A percentile compares a stretch with the other conserved stretches of the same genome.
phyloP scores from a whole-genome alignment of 208 protist genomes.

The Vickermania ingenoplastis region DNA sequence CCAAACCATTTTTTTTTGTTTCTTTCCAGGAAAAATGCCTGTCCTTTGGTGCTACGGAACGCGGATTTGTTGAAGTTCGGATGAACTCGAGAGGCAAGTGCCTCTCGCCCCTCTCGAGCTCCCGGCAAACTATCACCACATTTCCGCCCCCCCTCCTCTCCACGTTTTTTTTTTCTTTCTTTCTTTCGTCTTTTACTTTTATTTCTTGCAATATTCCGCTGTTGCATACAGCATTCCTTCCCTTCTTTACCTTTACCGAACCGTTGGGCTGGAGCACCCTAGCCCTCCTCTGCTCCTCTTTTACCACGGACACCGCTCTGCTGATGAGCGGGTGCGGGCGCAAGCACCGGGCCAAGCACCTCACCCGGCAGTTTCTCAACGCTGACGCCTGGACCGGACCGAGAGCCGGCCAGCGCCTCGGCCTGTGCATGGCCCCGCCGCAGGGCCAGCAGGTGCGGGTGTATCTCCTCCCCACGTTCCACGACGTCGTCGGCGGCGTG shows the following conservation, averaged over 20 bases:
- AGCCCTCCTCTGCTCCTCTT: too few relatives aligned
- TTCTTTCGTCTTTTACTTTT: background rate
- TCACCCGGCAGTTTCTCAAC: constrained; percentile 68
- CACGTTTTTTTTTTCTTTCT: too few relatives aligned
- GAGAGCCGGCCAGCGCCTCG: constrained; percentile 36
- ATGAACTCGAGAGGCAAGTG: too few relatives aligned
- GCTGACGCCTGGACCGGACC: constrained; percentile 37
- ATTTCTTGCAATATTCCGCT: background rate
- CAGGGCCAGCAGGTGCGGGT: constrained; percentile 68
- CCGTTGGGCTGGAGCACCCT: too few relatives aligned
- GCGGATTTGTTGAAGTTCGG: too few relatives aligned
- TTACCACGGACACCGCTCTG: too few relatives aligned
- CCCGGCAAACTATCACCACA: too few relatives aligned
- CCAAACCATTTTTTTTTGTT: constrained; percentile 6
- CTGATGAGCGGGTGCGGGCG: constrained; percentile 77
- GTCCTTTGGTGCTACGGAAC: too few relatives aligned
- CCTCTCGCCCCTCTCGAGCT: too few relatives aligned
- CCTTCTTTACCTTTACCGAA: background rate
- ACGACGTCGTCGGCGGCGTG: background rate
- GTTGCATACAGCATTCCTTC: background rate
- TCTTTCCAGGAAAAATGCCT: too few relatives aligned
- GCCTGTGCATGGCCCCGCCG: constrained; percentile 56
- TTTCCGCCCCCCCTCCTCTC: too few relatives aligned
- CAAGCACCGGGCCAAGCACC: constrained; percentile 79
- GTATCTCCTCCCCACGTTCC: constrained; percentile 14